Conservation (phyloP, 441 rosid species). For the Cnidoscolus chayamansa region DNA sequence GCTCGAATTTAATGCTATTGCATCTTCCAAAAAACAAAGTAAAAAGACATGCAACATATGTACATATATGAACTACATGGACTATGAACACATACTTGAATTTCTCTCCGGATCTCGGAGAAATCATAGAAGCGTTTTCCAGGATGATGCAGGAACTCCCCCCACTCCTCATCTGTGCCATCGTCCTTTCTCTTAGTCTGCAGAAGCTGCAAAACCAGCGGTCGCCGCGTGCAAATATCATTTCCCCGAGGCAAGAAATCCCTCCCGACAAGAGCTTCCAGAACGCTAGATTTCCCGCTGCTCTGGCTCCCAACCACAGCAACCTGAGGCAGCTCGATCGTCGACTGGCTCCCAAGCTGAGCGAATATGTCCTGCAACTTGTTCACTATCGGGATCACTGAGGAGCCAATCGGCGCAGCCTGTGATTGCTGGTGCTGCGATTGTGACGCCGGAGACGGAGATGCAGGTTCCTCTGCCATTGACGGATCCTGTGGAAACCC, state of each 20-base stretch:
- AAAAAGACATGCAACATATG: slow-evolving; percentile 3
- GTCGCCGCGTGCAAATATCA: slow-evolving; percentile 75
- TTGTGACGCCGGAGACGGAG: slow-evolving; percentile 29
- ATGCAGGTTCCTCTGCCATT: slow-evolving; percentile 47
- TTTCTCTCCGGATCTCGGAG: slow-evolving; percentile 74
- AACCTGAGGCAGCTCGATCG: slow-evolving; percentile 76
- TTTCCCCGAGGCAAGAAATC: slow-evolving; percentile 73
- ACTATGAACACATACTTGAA: slow-evolving; percentile 41
- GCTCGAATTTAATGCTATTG: not conserved
- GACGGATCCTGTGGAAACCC: slow-evolving; percentile 18
- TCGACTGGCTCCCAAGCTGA: slow-evolving; percentile 68
- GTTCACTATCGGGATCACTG: slow-evolving; percentile 88
- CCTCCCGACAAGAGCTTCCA: slow-evolving; percentile 70
- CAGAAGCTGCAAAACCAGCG: slow-evolving; percentile 69
- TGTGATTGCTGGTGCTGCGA: slow-evolving; percentile 22
- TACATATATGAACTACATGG: not conserved
- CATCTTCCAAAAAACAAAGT: not conserved
- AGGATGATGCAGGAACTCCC: slow-evolving; percentile 75
- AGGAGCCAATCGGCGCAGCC: slow-evolving; percentile 56
- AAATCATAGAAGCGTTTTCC: slow-evolving; percentile 70
- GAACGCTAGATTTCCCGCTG: slow-evolving; percentile 78
- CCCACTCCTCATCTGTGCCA: slow-evolving; percentile 64
- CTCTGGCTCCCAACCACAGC: slow-evolving; percentile 78
- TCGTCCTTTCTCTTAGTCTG: slow-evolving; percentile 60
- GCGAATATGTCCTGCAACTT: slow-evolving; percentile 94